phyloP scores from a whole-genome alignment of 495 filamentous ascomycete species.

The Baudoinia panamericana region DNA sequence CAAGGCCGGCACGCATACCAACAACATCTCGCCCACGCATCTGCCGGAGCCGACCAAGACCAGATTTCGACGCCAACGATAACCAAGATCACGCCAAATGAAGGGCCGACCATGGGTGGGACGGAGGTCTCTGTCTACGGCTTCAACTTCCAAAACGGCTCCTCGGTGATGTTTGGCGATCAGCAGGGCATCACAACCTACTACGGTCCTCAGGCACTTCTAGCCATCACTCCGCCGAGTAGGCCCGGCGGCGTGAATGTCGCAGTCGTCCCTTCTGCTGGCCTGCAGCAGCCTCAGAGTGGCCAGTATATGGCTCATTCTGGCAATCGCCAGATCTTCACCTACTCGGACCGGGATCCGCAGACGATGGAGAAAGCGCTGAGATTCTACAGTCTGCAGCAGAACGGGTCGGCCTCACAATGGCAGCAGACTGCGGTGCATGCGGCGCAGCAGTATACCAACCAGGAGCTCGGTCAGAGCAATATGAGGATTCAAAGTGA shows the following conservation, averaged over 20 bases:
- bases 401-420: not conserved
- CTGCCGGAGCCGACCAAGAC: conserved; percentile 16
- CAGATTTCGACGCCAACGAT: conserved; percentile 43
- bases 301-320: not conserved
- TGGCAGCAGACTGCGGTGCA: conserved; percentile 4
- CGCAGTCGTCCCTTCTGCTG: conserved; percentile 35
- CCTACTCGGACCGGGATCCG: conserved; percentile 48
- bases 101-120: conserved; percentile 70
- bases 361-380: conserved; percentile 16
- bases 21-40: conserved; percentile 14
- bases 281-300: not conserved
- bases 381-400: conserved; percentile 6
- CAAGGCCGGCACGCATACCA: conserved; percentile 9
- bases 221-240: conserved; percentile 70
- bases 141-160: conserved; percentile 60
- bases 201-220: conserved; percentile 71
- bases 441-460: not conserved
- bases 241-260: conserved; percentile 60
- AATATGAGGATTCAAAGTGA: no score
- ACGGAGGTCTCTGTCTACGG: conserved; percentile 77
- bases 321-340: conserved; percentile 38
- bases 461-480: no score
- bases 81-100: conserved; percentile 63
- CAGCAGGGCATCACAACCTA: conserved; percentile 63
- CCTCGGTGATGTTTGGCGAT: conserved; percentile 80